phyloP scores from a whole-genome alignment of 1,284 basidiomycete genomes.

The Cutaneotrichosporon mucoides region DNA sequence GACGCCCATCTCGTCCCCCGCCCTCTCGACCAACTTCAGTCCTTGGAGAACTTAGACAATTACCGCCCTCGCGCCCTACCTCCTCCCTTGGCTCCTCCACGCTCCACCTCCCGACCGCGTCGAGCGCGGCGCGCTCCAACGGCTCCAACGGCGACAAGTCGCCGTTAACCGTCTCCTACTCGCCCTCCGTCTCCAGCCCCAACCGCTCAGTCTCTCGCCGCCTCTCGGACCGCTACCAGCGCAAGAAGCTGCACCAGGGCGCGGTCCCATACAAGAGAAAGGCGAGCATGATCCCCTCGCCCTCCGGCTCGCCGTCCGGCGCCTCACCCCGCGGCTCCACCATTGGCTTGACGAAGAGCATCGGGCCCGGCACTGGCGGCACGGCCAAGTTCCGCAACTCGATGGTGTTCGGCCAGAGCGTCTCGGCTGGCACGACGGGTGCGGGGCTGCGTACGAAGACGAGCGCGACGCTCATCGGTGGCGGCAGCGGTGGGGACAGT shows the following conservation, averaged over 20 bases:
- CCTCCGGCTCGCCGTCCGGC: conserved; percentile 7
- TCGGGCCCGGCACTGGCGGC: neutral
- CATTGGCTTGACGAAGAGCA: neutral
- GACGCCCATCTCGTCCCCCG: conserved; percentile 6
- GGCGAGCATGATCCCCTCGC: conserved; percentile 11
- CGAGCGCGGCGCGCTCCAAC: conserved; percentile 13
- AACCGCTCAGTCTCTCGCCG: neutral
- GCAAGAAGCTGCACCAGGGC: conserved; percentile 11
- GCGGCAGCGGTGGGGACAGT: neutral
- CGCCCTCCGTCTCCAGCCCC: neutral
- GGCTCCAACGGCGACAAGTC: conserved; percentile 3
- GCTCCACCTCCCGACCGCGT: conserved; percentile 17
- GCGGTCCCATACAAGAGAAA: conserved; percentile 14
- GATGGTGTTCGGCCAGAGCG: neutral
- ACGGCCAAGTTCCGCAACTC: no score
- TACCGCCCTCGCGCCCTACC: conserved; percentile 7
- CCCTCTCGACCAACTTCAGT: neutral
- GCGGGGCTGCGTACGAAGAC: neutral
- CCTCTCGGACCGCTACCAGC: conserved; percentile 11
- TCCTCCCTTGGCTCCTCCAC: conserved; percentile 3
- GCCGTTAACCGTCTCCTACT: neutral
- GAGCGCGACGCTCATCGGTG: neutral
- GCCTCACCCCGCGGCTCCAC: conserved; percentile 7
- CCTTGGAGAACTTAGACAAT: conserved; percentile 13
- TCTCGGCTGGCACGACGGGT: neutral